phyloP scores from a whole-genome alignment of 176 grass and related monocot genomes.

The Coix lacrymajobi region DNA sequence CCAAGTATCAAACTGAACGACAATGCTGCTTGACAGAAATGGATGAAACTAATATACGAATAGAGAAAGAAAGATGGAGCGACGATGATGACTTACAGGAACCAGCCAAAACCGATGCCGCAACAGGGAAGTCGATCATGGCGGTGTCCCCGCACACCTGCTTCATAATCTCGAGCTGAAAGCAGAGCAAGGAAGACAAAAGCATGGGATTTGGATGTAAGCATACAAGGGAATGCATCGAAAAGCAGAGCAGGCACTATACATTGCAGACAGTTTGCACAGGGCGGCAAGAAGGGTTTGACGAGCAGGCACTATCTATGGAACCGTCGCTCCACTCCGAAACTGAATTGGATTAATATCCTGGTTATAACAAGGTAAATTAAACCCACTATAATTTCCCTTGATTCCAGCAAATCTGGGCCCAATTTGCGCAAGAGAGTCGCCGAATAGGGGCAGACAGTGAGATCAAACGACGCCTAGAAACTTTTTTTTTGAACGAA shows the following conservation, averaged over 20 bases:
- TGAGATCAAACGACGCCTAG: neutral
- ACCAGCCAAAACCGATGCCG: slow-evolving; percentile 77
- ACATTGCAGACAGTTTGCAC: neutral
- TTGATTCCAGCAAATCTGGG: neutral
- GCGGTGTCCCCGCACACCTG: slow-evolving; percentile 33
- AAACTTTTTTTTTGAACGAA: neutral
- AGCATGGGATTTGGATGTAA: neutral
- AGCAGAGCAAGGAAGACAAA: neutral
- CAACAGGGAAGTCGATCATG: slow-evolving; percentile 66
- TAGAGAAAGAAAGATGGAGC: neutral
- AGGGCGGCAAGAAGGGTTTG: neutral
- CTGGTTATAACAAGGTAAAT: neutral
- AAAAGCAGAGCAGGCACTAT: neutral
- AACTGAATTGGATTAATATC: neutral
- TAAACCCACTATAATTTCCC: neutral
- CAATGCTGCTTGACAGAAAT: neutral
- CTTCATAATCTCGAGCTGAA: slow-evolving; percentile 46
- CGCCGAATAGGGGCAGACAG: neutral
- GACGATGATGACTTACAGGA: slow-evolving; percentile 62
- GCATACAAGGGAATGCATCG: neutral
- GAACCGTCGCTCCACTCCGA: neutral
- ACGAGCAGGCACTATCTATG: neutral
- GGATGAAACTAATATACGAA: neutral
- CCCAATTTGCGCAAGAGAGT: neutral
- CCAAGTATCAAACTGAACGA: neutral